Percentiles rank a stretch among this genome's conserved stretches.
These are phyloP conservation scores for Jamesozyma piceae DNA, from an alignment of 805 yeast genomes.

Conservation along the genomic window DNA sequence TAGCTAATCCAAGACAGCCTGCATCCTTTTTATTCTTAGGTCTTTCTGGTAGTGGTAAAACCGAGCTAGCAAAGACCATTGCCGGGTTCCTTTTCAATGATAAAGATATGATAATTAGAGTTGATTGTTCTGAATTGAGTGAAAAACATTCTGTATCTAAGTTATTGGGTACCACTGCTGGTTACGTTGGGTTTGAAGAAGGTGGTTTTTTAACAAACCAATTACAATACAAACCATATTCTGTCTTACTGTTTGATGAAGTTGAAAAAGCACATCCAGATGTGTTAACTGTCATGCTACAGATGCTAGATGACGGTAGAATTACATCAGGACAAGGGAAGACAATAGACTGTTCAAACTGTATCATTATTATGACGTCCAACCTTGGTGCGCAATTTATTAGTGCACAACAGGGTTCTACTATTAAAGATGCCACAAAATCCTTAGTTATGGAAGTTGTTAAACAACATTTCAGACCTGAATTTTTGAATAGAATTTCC, in stretches of 20 bases:
- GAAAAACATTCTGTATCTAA: slow-evolving; percentile 95
- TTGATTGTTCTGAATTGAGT: slow-evolving; percentile 91
- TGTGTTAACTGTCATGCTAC: slow-evolving; percentile 83
- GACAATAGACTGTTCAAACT: slow-evolving; percentile 83
- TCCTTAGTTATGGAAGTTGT: slow-evolving; percentile 78
- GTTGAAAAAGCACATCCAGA: slow-evolving; percentile 99
- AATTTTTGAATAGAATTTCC: slow-evolving; percentile 90
- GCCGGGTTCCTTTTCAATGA: slow-evolving; percentile 95
- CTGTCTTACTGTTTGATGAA: slow-evolving; percentile 93
- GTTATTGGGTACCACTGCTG: slow-evolving; percentile 94
- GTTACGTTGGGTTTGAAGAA: slow-evolving; percentile 93
- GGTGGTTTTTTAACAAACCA: slow-evolving; percentile 96
- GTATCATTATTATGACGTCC: slow-evolving; percentile 92
- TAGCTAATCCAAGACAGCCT: slow-evolving; percentile 94
- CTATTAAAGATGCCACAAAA: slow-evolving; percentile 58
- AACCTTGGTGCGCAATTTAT: slow-evolving; percentile 92
- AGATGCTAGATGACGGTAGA: slow-evolving; percentile 93
- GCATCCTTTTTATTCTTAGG: slow-evolving; percentile 93
- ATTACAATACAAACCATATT: slow-evolving; percentile 81
- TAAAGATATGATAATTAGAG: slow-evolving; percentile 93
- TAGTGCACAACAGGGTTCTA: slow-evolving; percentile 53
- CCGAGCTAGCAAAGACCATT: slow-evolving; percentile 91
- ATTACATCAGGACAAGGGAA: slow-evolving; percentile 92
- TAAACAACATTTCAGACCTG: slow-evolving; percentile 88
- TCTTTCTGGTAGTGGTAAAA: slow-evolving; percentile 95